Evolutionary conservation across 2,329 filamentous ascomycete species (phyloP).

Genomic region (Xylariaceae sp.): DNA sequence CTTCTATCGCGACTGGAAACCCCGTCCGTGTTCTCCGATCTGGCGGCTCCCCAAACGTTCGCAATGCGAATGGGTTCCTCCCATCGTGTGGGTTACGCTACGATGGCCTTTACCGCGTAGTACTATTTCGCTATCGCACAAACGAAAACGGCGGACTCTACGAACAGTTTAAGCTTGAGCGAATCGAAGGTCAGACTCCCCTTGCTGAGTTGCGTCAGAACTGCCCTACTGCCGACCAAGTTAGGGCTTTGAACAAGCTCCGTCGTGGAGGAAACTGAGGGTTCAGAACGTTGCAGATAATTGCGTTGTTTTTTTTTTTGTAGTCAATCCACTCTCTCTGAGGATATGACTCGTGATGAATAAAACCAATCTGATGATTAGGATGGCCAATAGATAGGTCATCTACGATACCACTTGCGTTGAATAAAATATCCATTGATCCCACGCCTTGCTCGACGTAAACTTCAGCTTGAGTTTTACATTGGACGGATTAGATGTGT

Average conservation of each 20-base stretch:
- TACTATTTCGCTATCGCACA: background rate
- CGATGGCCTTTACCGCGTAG: constrained; percentile 38
- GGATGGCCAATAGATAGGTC: no score
- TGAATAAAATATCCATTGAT: no score
- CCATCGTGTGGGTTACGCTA: constrained; percentile 37
- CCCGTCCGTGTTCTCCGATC: constrained; percentile 39
- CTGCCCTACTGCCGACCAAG: constrained; percentile 31
- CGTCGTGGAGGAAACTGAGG: background rate
- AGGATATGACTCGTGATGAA: no score
- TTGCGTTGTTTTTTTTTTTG: background rate
- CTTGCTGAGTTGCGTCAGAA: constrained; percentile 22
- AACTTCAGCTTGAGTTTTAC: no score
- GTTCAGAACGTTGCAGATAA: background rate
- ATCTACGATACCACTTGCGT: no score
- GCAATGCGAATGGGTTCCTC: constrained; percentile 20
- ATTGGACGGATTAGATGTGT: no score
- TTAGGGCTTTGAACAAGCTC: constrained; percentile 9
- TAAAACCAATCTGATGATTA: no score
- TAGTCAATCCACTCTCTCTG: no score
- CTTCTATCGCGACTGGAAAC: constrained; percentile 20
- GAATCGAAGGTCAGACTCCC: constrained; percentile 28
- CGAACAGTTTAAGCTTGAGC: constrained; percentile 34
- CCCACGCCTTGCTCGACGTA: no score
- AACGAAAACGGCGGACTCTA: constrained; percentile 38
- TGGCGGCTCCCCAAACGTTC: constrained; percentile 18